These are phyloP conservation scores for Metroxylon sagu DNA, from an alignment of 176 grass and related monocot genomes.

Conservation along the genomic window DNA sequence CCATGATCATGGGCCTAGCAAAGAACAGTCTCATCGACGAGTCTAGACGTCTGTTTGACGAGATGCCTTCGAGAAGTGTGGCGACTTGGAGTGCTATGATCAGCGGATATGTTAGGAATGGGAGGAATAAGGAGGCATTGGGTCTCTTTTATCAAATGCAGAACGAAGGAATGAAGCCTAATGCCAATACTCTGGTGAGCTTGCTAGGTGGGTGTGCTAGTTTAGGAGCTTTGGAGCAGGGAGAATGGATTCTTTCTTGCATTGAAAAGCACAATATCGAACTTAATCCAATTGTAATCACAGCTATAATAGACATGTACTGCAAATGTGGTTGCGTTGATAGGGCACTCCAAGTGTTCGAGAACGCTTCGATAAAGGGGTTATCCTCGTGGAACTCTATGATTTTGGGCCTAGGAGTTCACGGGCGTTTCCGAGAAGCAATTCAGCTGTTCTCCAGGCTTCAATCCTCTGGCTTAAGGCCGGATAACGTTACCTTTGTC, in stretches of 20 bases:
- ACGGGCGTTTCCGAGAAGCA: constrained; percentile 33
- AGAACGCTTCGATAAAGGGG: constrained; percentile 4
- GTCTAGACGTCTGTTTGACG: constrained; percentile 42
- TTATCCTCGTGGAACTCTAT: constrained; percentile 69
- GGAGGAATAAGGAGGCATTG: constrained; percentile 33
- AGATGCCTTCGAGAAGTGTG: constrained; percentile 40
- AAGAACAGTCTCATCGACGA: constrained; percentile 35
- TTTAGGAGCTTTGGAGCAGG: constrained; percentile 53
- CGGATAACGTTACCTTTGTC: constrained; percentile 66
- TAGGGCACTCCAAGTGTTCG: constrained; percentile 47
- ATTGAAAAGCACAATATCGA: constrained; percentile 24
- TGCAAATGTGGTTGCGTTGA: constrained; percentile 48
- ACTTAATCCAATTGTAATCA: constrained; percentile 43
- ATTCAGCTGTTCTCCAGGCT: constrained; percentile 37
- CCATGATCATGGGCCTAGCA: constrained; percentile 44
- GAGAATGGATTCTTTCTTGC: constrained; percentile 56
- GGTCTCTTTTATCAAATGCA: constrained; percentile 59
- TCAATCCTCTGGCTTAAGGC: constrained; percentile 9
- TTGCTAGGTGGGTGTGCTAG: constrained; percentile 50
- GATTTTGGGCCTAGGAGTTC: constrained; percentile 48
- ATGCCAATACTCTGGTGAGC: constrained; percentile 48
- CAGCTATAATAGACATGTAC: constrained; percentile 63
- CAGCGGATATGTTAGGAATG: constrained; percentile 34
- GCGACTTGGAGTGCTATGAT: constrained; percentile 73
- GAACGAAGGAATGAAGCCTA: constrained; percentile 38